Base-by-base conservation (phyloP, 108 stramenopile genomes). In the Skeletonema tropicum region DNA sequence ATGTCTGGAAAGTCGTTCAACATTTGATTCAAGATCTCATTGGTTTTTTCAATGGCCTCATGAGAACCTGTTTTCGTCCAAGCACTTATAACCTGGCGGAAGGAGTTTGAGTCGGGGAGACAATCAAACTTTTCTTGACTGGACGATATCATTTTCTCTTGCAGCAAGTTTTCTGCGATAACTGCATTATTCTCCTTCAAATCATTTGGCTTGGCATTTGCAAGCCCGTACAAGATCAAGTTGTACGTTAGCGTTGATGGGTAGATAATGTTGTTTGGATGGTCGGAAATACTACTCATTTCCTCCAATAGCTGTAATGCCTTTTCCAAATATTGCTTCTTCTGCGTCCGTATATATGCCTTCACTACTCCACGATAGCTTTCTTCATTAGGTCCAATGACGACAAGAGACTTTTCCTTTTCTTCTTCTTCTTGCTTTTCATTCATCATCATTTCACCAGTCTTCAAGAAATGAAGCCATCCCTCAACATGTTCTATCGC, bases 161-260 rank as follows among this genome's bases (percentile, higher is more conserved):
- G 19, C 8, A 76, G 55, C 32, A 76, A n/a, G 12, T 58, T 31
- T 42, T 76, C 69, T 26, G 70, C 75, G 26, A 64, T 58, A 29
- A 66, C 31, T n/a, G 73, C 73, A 66, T 74, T 74, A 66, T 74
- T 74, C 23, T 74, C 25, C 15, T 46, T 52, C 10, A 30, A 66
- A 39, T 29, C 26, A 29, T 52, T 63, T 19, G 48, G 48, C 14
- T 73, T 23, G 36, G 64, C 64, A 45, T 74, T 65, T 21, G 73
- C 64, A 42, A 74, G 33, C 39, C 73, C 73, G 23, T 74, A 74
- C 49, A 74, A 59, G 5, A 74, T 49, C 64, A 66, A 66, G 60
- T 74, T 66, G 33, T 39, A 66, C 0, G 64, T 74, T 38, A 46
- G 55, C 30, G 73, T 66, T 31, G 58, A 26, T 7, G 70, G 70